Base-by-base conservation (phyloP, 768 basidiomycete species). In the Mycena haematopus region DNA sequence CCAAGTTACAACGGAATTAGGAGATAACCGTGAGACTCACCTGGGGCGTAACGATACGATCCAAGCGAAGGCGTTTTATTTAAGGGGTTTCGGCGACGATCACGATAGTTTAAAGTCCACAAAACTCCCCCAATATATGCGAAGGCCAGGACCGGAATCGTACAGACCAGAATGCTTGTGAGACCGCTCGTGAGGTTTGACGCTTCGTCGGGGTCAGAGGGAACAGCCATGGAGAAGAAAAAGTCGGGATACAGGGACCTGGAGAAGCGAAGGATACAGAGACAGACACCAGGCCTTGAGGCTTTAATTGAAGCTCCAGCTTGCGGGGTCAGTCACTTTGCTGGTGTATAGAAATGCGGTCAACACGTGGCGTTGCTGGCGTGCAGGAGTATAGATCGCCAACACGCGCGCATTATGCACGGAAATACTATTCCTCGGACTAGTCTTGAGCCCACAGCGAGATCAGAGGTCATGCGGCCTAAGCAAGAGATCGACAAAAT, bases 61-160 rank as follows among this genome's bases (percentile, higher is more conserved):
- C 72, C 73, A 31, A 80, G 71, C 3, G 84, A 81, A 45, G 80
- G 80, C 13, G 74, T 69, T 69, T 86, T 87, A 65, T 84, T 84
- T 57, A 85, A 66, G 1, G 82, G 78, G 46, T 76, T 77, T 29
- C 82, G 84, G 54, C 82, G 77, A 45, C 74, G 79, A 24, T 73
- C 75, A 0, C 80, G 78, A 62, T 80, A 79, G 19, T 80, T 78
- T 65, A 82, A 81, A 9, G 79, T 76, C 77, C 84, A 79, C 21
- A 83, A 82, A 31, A 88, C 68, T 13, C 77, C 77, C 19, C 78
- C 81, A 60, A 86, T 74, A 70, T 87, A 89, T 24, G 80, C 73
- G 25, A 83, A 65, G 10, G 69, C 77, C 27, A 80, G 64, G 69
- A 78, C 71, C 0, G 76, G 72, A 6, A 73, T 69, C 13, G 77